A percentile compares a stretch with the other conserved stretches of the same genome.
Evolutionary conservation across 2,329 filamentous ascomycete species (phyloP).

Genomic region (Penicillium hordei): DNA sequence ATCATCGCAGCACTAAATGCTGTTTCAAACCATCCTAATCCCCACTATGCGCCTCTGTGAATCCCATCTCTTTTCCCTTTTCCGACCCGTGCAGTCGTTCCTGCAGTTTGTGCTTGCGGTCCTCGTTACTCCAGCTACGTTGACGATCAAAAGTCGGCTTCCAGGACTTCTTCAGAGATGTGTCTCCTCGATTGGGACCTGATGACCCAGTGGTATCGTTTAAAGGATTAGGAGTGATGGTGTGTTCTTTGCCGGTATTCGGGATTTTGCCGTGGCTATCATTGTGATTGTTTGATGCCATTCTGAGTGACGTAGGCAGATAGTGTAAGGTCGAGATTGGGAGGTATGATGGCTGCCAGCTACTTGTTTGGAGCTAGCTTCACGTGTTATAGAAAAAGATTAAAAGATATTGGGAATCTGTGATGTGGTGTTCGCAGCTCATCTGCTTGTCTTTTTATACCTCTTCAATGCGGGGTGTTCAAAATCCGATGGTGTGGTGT

Average conservation of each 20-base stretch:
- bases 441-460: not conserved
- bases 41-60: conserved; percentile 53
- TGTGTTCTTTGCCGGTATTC: conserved; percentile 12
- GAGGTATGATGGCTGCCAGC: not conserved
- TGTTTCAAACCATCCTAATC: not conserved
- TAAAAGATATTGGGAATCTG: not conserved
- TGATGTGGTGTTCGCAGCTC: not conserved
- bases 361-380: not conserved
- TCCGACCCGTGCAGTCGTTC: conserved; percentile 34
- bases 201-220: not conserved
- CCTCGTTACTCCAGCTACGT: conserved; percentile 44
- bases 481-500: not conserved
- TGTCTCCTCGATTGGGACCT: not conserved
- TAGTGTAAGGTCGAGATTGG: not conserved
- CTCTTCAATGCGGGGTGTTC: not conserved
- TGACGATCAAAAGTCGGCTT: conserved; percentile 30
- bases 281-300: not conserved
- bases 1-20: not conserved
- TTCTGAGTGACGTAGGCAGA: not conserved
- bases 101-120: conserved; percentile 60
- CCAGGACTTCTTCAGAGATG: conserved; percentile 25
- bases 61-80: conserved; percentile 55
- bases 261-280: conserved; percentile 6
- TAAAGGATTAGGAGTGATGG: not conserved
- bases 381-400: not conserved